Conservation (phyloP, 805 yeast genomes). For the Monosporozyma aerobia region DNA sequence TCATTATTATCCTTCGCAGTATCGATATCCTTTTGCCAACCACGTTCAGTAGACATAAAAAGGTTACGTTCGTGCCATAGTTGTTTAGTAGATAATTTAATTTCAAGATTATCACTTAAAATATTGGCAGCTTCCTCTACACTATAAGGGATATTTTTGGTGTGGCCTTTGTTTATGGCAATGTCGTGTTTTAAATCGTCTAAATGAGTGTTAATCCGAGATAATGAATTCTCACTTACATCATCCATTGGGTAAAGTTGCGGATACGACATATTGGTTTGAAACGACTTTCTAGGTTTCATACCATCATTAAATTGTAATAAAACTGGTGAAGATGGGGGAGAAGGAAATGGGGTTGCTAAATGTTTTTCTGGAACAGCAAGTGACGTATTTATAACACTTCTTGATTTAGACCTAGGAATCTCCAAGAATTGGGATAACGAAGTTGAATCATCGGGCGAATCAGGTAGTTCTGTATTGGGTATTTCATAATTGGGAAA, state of each 20-base stretch:
- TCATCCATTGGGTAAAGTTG: constrained; percentile 48
- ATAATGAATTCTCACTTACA: constrained; percentile 19
- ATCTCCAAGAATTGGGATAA: constrained; percentile 50
- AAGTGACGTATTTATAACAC: constrained; percentile 23
- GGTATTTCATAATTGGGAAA: constrained; percentile 64
- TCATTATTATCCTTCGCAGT: neutral
- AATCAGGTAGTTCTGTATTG: constrained; percentile 37
- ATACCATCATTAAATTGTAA: constrained; percentile 16
- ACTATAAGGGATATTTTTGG: constrained; percentile 44
- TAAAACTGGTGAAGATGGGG: constrained; percentile 45
- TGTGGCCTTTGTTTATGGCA: constrained; percentile 20
- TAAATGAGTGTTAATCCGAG: constrained; percentile 5
- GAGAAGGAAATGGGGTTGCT: constrained; percentile 86
- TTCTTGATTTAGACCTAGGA: constrained; percentile 40
- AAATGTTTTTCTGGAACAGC: constrained; percentile 32
- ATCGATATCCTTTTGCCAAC: constrained; percentile 32
- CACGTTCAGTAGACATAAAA: constrained; percentile 68
- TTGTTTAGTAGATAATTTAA: constrained; percentile 60
- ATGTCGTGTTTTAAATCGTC: constrained; percentile 7
- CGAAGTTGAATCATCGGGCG: constrained; percentile 42
- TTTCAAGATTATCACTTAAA: constrained; percentile 50
- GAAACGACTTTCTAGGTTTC: constrained; percentile 47
- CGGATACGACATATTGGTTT: constrained; percentile 60
- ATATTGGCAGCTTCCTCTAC: constrained; percentile 72
- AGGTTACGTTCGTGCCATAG: constrained; percentile 61